Base-by-base conservation (phyloP, 345 rosid species). In the Hibiscus trionum region DNA sequence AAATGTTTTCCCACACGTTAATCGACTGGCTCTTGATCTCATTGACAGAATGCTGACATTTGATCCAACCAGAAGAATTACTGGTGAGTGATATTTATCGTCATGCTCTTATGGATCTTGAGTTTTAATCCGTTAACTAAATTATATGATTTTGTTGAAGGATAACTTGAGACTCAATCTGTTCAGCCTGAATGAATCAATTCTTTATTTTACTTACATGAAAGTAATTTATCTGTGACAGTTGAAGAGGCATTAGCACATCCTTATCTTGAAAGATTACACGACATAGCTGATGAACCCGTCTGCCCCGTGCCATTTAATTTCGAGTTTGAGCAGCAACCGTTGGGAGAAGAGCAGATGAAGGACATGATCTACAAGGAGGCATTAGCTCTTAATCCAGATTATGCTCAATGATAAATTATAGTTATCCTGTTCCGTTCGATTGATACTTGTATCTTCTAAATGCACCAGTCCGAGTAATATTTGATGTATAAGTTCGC, bases 201-300 rank as follows among this genome's bases (percentile, higher is more conserved):
- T 39, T 59, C 29, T 66, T 46, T 56, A 11, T 70, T 33, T 53
- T 37, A 26, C 7, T 44, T 55, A 52, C 21, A 68, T 47, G 56
- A 73, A 67, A 8, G 55, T 49, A 65, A 0, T 57, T 71, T 70
- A 9, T 74, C 29, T 73, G 6, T 80, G 46, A 78, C 88, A 95
- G 99, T 93, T 78, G 98, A 95, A 80, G 93, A 86, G 84, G 97
- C 99, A 72, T 78, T 95, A 68, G 92, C 86, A 33, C 99, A 93
- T 55, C 99, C 88, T 12, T 95, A 87, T 77, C 93, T 95, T 0
- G 90, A 80, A 26, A 88, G 90, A 76, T 82, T 95, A 37, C 98
- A 95, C 9, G 98, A 95, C 63, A 80, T 79, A 52, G 91, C 87
- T 4, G 99, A 95, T 78, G 99, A 95, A 78, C 99, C 99, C 8